Base-by-base conservation (phyloP, 768 basidiomycete genomes). In the Trametes cinnabarina region DNA sequence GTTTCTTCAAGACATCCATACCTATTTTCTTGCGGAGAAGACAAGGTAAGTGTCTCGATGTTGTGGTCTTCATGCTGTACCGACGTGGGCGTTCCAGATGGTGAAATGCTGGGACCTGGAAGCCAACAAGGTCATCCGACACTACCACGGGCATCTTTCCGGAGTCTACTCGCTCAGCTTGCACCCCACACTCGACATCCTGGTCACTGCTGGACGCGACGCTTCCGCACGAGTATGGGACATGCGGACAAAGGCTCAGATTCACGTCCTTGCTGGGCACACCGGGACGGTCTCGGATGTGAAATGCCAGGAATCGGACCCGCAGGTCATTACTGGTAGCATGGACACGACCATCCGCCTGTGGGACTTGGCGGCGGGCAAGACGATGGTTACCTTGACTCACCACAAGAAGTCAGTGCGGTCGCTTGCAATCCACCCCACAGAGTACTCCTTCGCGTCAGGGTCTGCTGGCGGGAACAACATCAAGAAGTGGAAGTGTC, bases 91-190 rank as follows among this genome's bases (percentile, higher is more conserved):
- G 11, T 8, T 28, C 25, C 69, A 97, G 94, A 98, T 98, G 97
- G 97, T 99, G 34, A 98, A 98, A 77, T 98, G 97, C 66, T 98
- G 97, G 97, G 97, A 99, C 67, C 76, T 99, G 48, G 97, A 99
- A 72, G 89, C 91, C 25, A 99, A 99, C 79, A 99, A 98, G 73
- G 96, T 98, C 58, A 99, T 99, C 54, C 84, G 97, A 19, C 94
- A 98, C 73, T 98, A 99, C 69, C 97, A 99, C 70, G 97, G 97
- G 2, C 97, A 99, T 72, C 82, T 97, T 20, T 98, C 95, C 0
- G 97, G 97, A 42, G 95, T 99, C n/a, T 98, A 98, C 67, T 80
- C 94, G 0, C 80, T 98, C 53, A 84, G 88, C 20, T 77, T 99
- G 2, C 97, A 98, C 68, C 97, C 97, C 1, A 98, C 96, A 0